Evolutionary conservation across 2,329 filamentous ascomycete species (phyloP).

Genomic region (Cladosporium colombiae): DNA sequence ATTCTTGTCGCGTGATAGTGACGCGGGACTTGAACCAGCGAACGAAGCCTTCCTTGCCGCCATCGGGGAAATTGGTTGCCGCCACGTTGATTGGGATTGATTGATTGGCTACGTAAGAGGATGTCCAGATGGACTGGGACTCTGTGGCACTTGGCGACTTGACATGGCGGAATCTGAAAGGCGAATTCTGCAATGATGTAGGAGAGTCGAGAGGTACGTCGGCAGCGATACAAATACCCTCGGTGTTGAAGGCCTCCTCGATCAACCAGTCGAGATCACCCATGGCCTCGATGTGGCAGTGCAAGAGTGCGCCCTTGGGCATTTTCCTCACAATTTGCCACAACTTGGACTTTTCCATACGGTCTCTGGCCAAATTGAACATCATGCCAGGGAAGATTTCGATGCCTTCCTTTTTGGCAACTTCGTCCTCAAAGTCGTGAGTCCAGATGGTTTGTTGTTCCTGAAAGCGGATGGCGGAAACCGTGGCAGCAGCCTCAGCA

Average conservation of each 20-base stretch:
- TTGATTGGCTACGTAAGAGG: conserved; percentile 60
- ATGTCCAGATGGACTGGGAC: conserved; percentile 63
- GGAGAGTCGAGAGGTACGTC: conserved; percentile 58
- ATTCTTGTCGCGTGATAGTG: conserved; percentile 71
- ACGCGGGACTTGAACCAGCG: conserved; percentile 74
- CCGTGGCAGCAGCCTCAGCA: conserved; percentile 73
- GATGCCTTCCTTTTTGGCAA: conserved; percentile 62
- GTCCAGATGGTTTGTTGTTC: conserved; percentile 80
- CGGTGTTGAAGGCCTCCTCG: conserved; percentile 67
- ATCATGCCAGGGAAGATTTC: conserved; percentile 87
- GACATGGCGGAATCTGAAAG: conserved; percentile 59
- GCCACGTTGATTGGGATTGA: conserved; percentile 62
- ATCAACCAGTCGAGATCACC: conserved; percentile 83
- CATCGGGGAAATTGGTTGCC: conserved; percentile 73
- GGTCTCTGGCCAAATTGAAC: conserved; percentile 82
- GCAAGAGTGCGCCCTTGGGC: conserved; percentile 84
- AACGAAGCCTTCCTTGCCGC: conserved; percentile 70
- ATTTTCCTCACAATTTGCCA: conserved; percentile 83
- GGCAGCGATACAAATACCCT: conserved; percentile 71
- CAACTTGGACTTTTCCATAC: conserved; percentile 79
- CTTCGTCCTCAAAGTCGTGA: conserved; percentile 66
- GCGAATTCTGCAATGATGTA: conserved; percentile 55
- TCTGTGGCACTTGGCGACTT: conserved; percentile 49
- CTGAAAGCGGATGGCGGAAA: conserved; percentile 73
- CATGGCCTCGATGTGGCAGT: conserved; percentile 90